A percentile compares a stretch with the other conserved stretches of the same genome.
phyloP scores from a whole-genome alignment of 768 basidiomycete genomes.

The Russula sp. region DNA sequence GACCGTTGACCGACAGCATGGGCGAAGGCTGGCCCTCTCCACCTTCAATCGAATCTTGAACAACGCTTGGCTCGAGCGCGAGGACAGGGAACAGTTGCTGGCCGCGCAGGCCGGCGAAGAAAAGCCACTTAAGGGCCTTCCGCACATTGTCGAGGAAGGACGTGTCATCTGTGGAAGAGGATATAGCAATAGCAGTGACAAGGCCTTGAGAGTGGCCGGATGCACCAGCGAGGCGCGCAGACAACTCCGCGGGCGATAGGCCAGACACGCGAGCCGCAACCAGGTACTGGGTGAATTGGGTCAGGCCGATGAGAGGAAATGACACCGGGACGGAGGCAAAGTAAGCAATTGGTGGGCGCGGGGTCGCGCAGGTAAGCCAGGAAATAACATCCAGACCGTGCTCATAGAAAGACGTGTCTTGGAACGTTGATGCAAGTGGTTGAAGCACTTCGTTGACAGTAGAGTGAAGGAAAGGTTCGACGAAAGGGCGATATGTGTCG shows the following conservation, averaged over 20 bases:
- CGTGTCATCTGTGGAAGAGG: slow-evolving; percentile 70
- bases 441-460: slow-evolving; percentile 62
- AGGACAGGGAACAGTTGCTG: slow-evolving; percentile 93
- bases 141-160: slow-evolving; percentile 68
- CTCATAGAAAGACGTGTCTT: slow-evolving; percentile 60
- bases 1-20: slow-evolving; percentile 88
- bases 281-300: slow-evolving; percentile 92
- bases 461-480: slow-evolving; percentile 60
- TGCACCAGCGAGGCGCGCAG: slow-evolving; percentile 69
- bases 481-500: slow-evolving; percentile 86
- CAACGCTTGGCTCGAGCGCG: slow-evolving; percentile 80
- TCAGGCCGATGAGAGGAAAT: slow-evolving; percentile 92
- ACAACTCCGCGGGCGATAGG: slow-evolving; percentile 75
- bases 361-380: slow-evolving; percentile 70
- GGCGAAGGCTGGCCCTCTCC: slow-evolving; percentile 92
- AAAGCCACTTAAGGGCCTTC: slow-evolving; percentile 88
- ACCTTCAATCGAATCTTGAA: slow-evolving; percentile 83
- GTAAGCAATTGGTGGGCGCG: slow-evolving; percentile 78
- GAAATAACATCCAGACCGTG: slow-evolving; percentile 76
- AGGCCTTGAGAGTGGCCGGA: slow-evolving; percentile 99
- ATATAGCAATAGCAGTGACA: slow-evolving; percentile 85
- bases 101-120: slow-evolving; percentile 88
- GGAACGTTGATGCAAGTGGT: slow-evolving; percentile 59
- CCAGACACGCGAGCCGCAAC: slow-evolving; percentile 69
- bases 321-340: slow-evolving; percentile 92